These are phyloP conservation scores for Wickerhamomyces xylosicus DNA, from an alignment of 805 yeast species.

Conservation along the genomic window DNA sequence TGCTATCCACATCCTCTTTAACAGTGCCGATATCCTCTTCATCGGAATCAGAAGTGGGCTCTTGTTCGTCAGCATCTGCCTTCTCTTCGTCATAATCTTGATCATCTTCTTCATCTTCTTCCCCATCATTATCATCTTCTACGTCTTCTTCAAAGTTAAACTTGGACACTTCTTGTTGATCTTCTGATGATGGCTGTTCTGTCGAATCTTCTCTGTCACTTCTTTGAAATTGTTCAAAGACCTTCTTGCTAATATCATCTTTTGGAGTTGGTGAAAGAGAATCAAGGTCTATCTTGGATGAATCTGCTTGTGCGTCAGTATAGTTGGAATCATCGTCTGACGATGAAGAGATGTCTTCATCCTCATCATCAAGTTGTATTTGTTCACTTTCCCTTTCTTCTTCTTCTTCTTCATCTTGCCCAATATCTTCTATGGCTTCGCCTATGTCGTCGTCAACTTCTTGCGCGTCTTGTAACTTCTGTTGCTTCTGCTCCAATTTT, in stretches of 20 bases:
- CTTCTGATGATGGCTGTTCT: slow-evolving; percentile 19
- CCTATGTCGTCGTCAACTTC: slow-evolving; percentile 20
- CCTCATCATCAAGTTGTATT: slow-evolving; percentile 11
- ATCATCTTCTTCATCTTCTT: slow-evolving; percentile 18
- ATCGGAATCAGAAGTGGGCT: slow-evolving; percentile 1
- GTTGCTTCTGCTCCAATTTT: not conserved
- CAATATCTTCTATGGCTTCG: slow-evolving; percentile 20
- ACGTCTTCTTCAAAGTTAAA: slow-evolving; percentile 12
- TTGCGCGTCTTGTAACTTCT: not conserved
- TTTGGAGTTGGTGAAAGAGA: slow-evolving; percentile 8
- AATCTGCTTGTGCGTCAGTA: slow-evolving; percentile 7
- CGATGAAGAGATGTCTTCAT: slow-evolving; percentile 1
- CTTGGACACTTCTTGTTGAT: slow-evolving; percentile 25
- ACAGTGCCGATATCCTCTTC: slow-evolving; percentile 1
- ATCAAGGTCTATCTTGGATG: not conserved
- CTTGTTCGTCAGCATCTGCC: slow-evolving; percentile 5
- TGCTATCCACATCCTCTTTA: slow-evolving; percentile 17
- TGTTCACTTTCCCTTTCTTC: slow-evolving; percentile 27
- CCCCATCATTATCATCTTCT: slow-evolving; percentile 11
- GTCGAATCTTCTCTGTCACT: not conserved
- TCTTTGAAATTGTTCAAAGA: slow-evolving; percentile 11
- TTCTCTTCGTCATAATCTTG: slow-evolving; percentile 17
- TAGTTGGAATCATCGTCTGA: slow-evolving; percentile 13
- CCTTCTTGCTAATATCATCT: slow-evolving; percentile 14
- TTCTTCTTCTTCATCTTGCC: slow-evolving; percentile 13